phyloP scores from a whole-genome alignment of 352 stramenopile species.

The Phytophthora sp. region DNA sequence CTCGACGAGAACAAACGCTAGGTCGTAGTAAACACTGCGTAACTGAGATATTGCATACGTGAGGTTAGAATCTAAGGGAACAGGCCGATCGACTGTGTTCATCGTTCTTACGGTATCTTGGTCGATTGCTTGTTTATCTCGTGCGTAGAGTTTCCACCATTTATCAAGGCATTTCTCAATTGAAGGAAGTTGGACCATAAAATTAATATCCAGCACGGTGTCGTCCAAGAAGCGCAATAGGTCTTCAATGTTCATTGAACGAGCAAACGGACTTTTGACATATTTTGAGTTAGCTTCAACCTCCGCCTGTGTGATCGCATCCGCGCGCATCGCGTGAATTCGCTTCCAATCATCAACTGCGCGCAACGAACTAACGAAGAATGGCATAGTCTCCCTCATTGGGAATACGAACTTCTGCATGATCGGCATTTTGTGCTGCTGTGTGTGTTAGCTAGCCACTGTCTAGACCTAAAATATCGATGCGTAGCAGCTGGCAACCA shows the following conservation, averaged over 20 bases:
- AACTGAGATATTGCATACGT: too few species aligned
- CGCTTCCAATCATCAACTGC: slow-evolving; percentile 78
- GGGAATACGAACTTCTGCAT: slow-evolving; percentile 65
- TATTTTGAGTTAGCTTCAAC: slow-evolving; percentile 76
- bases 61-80: too few species aligned
- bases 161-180: slow-evolving; percentile 81
- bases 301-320: slow-evolving; percentile 61
- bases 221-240: slow-evolving; percentile 76
- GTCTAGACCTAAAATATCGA: too few species aligned
- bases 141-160: slow-evolving; percentile 66
- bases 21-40: slow-evolving; percentile 68
- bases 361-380: slow-evolving; percentile 77
- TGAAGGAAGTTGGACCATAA: slow-evolving; percentile 83
- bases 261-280: slow-evolving; percentile 75
- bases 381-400: slow-evolving; percentile 80
- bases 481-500: too few species aligned
- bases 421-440: too few species aligned
- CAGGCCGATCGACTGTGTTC: too few species aligned
- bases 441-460: too few species aligned
- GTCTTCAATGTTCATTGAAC: slow-evolving; percentile 68
- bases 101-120: slow-evolving; percentile 57
- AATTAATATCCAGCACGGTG: slow-evolving; percentile 80
- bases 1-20: slow-evolving; percentile 75
- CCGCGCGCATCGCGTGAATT: slow-evolving; percentile 56
- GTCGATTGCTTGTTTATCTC: slow-evolving; percentile 44